Evolutionary conservation across 1,139 yeast species (phyloP).

Genomic region (Pichia sp.): DNA sequence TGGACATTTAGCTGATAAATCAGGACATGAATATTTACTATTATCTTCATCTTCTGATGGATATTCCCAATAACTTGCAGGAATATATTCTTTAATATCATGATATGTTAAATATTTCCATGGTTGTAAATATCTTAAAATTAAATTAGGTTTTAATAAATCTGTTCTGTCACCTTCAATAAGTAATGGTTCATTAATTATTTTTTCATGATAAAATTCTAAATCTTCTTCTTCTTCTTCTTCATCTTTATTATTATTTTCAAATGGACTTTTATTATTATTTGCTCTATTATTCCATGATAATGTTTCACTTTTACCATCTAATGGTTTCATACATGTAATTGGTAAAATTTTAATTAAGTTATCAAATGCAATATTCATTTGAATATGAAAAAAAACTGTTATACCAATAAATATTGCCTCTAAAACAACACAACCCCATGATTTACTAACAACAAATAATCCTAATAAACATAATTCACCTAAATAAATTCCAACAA

Average conservation of each 20-base stretch:
- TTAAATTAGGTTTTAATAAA: conserved; percentile 13
- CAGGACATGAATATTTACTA: conserved; percentile 64
- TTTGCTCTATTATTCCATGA: conserved; percentile 33
- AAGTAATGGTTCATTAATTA: conserved; percentile 27
- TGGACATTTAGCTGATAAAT: conserved; percentile 54
- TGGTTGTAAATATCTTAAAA: conserved; percentile 28
- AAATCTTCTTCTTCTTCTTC: conserved; percentile 6
- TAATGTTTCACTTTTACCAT: conserved; percentile 61
- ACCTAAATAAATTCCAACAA: conserved; percentile 72
- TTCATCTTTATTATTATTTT: too few relatives aligned
- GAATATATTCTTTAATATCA: conserved; percentile 30
- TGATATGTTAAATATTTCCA: conserved; percentile 32
- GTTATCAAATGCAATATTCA: conserved; percentile 41
- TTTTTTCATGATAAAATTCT: conserved; percentile 6
- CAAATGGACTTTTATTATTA: too few relatives aligned
- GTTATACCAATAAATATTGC: conserved; percentile 37
- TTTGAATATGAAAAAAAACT: conserved; percentile 34
- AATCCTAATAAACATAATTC: conserved; percentile 74
- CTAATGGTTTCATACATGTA: conserved; percentile 64
- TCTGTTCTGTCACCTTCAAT: conserved; percentile 28
- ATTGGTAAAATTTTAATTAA: conserved; percentile 54
- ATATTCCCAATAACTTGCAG: conserved; percentile 33
- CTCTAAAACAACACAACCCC: conserved; percentile 38
- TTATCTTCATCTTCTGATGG: conserved; percentile 36
- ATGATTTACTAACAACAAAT: conserved; percentile 53